These are phyloP conservation scores for Carex pumila DNA, from an alignment of 176 grass and related monocot species.

Conservation along the genomic window DNA sequence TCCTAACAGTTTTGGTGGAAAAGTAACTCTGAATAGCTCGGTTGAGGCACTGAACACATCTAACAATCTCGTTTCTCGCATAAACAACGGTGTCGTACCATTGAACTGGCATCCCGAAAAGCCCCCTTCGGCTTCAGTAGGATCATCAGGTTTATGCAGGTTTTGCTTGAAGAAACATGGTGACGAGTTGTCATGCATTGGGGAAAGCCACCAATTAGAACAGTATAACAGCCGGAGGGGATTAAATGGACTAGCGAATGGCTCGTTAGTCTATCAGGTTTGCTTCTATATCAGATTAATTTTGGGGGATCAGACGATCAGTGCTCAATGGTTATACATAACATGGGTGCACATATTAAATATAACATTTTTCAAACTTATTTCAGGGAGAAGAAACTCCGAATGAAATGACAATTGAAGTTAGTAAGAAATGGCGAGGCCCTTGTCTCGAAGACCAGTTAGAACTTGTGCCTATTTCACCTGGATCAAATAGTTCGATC, in stretches of 20 bases:
- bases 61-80: background rate
- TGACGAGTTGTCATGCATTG: background rate
- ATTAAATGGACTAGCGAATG: background rate
- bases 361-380: background rate
- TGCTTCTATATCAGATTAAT: background rate
- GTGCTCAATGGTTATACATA: background rate
- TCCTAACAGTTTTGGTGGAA: constrained; percentile 30
- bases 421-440: background rate
- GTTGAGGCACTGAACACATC: constrained; percentile 40
- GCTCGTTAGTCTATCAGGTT: background rate
- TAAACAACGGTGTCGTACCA: background rate
- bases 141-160: background rate
- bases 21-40: constrained; percentile 51
- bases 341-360: background rate
- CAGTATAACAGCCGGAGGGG: background rate
- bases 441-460: background rate
- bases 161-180: background rate
- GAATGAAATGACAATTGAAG: background rate
- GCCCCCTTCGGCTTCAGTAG: background rate
- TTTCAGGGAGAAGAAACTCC: constrained; percentile 7
- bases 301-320: background rate
- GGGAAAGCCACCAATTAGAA: background rate
- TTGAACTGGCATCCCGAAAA: background rate
- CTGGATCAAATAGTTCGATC: background rate
- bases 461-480: background rate